phyloP scores from a whole-genome alignment of 2,329 filamentous ascomycete genomes.

The Trichoderma breve region DNA sequence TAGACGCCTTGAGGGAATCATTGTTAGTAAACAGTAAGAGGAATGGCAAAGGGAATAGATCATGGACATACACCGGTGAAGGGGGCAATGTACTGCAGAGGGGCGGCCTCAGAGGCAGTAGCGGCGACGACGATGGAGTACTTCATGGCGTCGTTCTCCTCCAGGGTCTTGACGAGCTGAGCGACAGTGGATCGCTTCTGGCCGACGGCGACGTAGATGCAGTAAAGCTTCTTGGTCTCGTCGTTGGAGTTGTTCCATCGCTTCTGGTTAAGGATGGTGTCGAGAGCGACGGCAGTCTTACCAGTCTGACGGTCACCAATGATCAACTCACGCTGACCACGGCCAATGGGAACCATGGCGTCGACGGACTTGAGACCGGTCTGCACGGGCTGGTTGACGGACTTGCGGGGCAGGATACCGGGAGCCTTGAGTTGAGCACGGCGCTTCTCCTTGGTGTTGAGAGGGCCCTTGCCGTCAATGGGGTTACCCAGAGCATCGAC shows the following conservation, averaged over 20 bases:
- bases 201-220: conserved; percentile 96
- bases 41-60: not conserved
- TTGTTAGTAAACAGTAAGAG: not conserved
- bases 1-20: conserved; percentile 46
- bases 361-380: conserved; percentile 99
- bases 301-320: conserved; percentile 99
- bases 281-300: conserved; percentile 98
- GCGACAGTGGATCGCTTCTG: conserved; percentile 99
- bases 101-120: conserved; percentile 94
- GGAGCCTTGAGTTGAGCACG: conserved; percentile 99
- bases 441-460: conserved; percentile 87
- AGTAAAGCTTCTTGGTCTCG: conserved; percentile 99
- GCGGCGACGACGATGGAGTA: conserved; percentile 92
- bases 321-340: conserved; percentile 99
- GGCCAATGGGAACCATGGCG: conserved; percentile 99
- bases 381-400: conserved; percentile 98
- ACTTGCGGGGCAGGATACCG: conserved; percentile 93
- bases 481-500: conserved; percentile 98
- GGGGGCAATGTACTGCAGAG: conserved; percentile 89
- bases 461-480: conserved; percentile 97
- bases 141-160: conserved; percentile 99
- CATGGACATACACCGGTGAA: conserved; percentile 65
- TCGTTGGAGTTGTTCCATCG: conserved; percentile 87
- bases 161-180: conserved; percentile 98
- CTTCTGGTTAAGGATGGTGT: conserved; percentile 99